Evolutionary conservation across 768 basidiomycete genomes (phyloP).

Genomic region (Leccinum imitatum): DNA sequence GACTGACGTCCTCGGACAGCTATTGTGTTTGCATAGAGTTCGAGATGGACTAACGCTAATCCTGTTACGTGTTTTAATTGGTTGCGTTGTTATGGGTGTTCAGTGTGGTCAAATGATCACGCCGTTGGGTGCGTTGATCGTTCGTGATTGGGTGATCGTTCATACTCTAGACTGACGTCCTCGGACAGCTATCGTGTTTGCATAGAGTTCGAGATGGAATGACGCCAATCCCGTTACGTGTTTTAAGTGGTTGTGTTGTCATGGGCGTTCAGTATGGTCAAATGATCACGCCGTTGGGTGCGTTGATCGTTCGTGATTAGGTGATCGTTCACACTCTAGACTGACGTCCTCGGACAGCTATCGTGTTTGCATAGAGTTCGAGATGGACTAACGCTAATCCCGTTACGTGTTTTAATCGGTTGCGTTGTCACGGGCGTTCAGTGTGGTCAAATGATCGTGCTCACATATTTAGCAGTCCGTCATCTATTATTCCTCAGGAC

Average conservation of each 20-base stretch:
- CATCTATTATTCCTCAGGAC: too few species aligned
- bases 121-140: conserved; percentile 14
- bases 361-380: conserved; percentile 57
- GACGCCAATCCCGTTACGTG: conserved; percentile 58
- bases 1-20: too few species aligned
- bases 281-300: conserved; percentile 19
- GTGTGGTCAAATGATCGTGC: too few species aligned
- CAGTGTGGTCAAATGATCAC: conserved; percentile 51
- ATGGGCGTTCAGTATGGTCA: too few species aligned
- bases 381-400: conserved; percentile 64
- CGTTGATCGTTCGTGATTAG: not conserved
- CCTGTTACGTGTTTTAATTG: too few species aligned
- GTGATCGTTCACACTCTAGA: not conserved
- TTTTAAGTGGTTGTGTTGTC: too few species aligned
- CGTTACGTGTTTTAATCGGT: conserved; percentile 32
- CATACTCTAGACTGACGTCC: not conserved
- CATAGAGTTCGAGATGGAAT: conserved; percentile 57
- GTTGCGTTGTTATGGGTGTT: conserved; percentile 47
- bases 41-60: too few species aligned
- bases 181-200: conserved; percentile 45
- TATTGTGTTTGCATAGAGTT: too few species aligned
- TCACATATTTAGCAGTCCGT: too few species aligned
- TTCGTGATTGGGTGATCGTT: not conserved
- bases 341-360: conserved; percentile 25
- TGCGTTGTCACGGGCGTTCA: too few species aligned